Base-by-base conservation (phyloP, 1,284 basidiomycete genomes). In the Melanopsichium pennsylvanicum region DNA sequence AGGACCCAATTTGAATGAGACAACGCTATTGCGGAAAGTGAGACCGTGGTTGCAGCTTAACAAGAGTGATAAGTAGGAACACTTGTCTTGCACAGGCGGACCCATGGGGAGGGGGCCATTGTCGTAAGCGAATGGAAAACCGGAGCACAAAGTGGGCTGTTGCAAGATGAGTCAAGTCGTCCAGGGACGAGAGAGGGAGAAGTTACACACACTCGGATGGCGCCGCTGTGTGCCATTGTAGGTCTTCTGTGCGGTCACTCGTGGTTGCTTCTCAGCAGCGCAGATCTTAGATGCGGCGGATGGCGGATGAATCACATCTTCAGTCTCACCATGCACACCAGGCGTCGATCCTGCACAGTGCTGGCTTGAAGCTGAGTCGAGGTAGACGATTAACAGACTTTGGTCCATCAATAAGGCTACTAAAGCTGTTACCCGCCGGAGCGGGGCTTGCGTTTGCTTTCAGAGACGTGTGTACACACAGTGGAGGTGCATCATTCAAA, bases 401-500 rank as follows among this genome's bases (percentile, higher is more conserved):
- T 26, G 32, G 33, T 23, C 32, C 34, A 33, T 35, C 42, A 35
- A 32, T 18, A 22, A 13, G 29, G 31, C 29, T 34, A 19, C 27
- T 19, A 16, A 16, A 15, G 27, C 18, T 4, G 19, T 27, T 27
- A 15, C 40, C 29, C 40, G 41, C 27, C 41, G 29, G 41, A 19
- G 41, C 33, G 7, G 31, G 41, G 29, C 4, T 31, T 43, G 41
- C 41, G 21, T 43, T 18, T n/a, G n/a, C n/a, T n/a, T n/a, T n/a
- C n/a, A n/a, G n/a, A n/a, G n/a, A 9, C 19, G 9, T 13, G 29
- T 32, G 29, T 21, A 21, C 43, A 25, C 43, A 16, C 43, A 45
- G 33, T 35, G 43, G 32, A 23, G 32, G 43, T 36, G 41, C 41
- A 43, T 43, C 40, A 42, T 19, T 42, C 26, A n/a, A n/a, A n/a